Evolutionary conservation across 176 grass and related monocot species (phyloP), one percentile per base, ranked within the genome.

Genomic region (Canna indica): DNA sequence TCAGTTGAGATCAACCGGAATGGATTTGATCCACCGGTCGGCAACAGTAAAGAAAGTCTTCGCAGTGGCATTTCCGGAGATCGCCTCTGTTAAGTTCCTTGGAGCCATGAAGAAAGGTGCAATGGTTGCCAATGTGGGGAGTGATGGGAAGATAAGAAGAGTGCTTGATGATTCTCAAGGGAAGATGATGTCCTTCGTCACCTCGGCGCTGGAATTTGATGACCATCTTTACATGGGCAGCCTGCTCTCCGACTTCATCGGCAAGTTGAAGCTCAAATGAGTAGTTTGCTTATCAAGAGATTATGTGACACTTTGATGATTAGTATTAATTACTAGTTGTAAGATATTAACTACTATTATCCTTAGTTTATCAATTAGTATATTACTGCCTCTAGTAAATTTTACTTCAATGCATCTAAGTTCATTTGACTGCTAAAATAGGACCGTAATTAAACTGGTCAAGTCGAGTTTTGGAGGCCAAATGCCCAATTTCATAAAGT

Each of bases 201-300:
- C 83, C 26, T 96, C 91, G 0, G 88, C 75, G 7, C 45, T 78
- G 48, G 91, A 96, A n/a, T 86, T 64, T 62, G 36, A 86, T 30
- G 88, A 78, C 1, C 31, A 96, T 57, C 76, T 96, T 38, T 91
- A 69, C 78, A 16, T 96, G 0, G 88, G 91, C 3, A 91, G 76
- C 76, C 76, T 91, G 0, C 1, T 6, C 0, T 36, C 65, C 0
- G 58, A 96, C 57, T 96, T 96, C 44, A 4, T 96, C 2, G 91
- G 85, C 7, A 96, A 80, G 59, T 59, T 95, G 32, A 8, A 38
- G 59, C 59, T 62, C 12, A 61, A 31, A 59, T 59, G n/a, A 26
- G n/a, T n/a, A n/a, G n/a, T n/a, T n/a, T n/a, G n/a, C n/a, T n/a
- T n/a, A n/a, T n/a, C n/a, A n/a, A n/a, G n/a, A n/a, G n/a, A n/a